phyloP scores from a whole-genome alignment of 306 rosid species.

The Prunus armeniaca region DNA sequence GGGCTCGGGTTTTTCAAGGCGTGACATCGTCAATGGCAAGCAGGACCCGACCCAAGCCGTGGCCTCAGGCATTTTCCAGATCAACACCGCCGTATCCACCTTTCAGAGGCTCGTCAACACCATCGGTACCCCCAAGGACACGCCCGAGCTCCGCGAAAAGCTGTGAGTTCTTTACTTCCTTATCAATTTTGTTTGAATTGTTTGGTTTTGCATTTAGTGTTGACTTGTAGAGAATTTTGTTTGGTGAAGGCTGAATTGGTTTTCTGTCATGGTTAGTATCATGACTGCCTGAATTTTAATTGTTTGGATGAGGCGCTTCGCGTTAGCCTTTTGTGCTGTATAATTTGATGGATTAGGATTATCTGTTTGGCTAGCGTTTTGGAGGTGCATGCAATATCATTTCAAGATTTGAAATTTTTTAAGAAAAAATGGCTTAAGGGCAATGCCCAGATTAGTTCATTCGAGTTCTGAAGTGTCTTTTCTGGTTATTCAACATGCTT shows the following conservation, averaged over 20 bases:
- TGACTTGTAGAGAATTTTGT: background rate
- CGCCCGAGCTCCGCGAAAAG: constrained; percentile 90
- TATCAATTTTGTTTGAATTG: background rate
- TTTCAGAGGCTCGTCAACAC: constrained; percentile 95
- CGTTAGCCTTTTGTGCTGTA: background rate
- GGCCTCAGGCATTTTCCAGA: constrained; percentile 95
- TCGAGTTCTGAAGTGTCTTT: background rate
- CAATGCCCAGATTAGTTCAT: background rate
- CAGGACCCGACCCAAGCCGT: constrained; percentile 92
- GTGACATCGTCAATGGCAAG: constrained; percentile 59
- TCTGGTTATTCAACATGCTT: background rate
- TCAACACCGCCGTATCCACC: constrained; percentile 93
- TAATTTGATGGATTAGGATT: background rate
- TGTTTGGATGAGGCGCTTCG: background rate
- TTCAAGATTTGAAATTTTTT: background rate
- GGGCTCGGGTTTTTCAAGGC: constrained; percentile 52
- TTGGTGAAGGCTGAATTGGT: background rate
- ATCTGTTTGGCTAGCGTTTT: constrained; percentile 5
- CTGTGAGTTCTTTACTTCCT: constrained; percentile 50
- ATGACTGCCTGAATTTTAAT: constrained; percentile 13
- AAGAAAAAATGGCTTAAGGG: background rate
- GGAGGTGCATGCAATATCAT: background rate
- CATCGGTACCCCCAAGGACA: constrained; percentile 96
- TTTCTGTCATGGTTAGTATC: background rate
- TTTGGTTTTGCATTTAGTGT: background rate